These are phyloP conservation scores for Epichloe coenophiala DNA, from an alignment of 2,329 filamentous ascomycete genomes.

Conservation along the genomic window DNA sequence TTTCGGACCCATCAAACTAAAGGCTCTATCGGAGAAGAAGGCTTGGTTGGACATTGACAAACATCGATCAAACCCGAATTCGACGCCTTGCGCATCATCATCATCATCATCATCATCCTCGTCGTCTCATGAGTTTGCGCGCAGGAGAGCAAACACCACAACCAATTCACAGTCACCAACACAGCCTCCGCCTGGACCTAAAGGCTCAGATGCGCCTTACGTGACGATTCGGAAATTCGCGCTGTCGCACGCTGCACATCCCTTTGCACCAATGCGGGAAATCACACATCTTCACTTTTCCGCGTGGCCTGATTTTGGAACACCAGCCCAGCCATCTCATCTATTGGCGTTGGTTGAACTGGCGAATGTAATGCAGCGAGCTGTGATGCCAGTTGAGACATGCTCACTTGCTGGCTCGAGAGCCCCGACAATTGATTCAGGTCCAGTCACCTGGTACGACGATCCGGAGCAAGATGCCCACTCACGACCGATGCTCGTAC, in stretches of 20 bases:
- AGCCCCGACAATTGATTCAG: slow-evolving; percentile 14
- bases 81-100: slow-evolving; percentile 10
- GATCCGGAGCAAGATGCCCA: slow-evolving; percentile 43
- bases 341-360: slow-evolving; percentile 83
- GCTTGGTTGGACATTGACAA: slow-evolving; percentile 61
- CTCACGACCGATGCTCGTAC: slow-evolving; percentile 68
- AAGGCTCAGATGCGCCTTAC: slow-evolving; percentile 48
- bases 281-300: slow-evolving; percentile 91
- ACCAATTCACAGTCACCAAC: slow-evolving; percentile 26
- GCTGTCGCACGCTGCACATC: slow-evolving; percentile 59
- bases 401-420: slow-evolving; percentile 20
- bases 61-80: slow-evolving; percentile 27
- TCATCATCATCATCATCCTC: slow-evolving; percentile 2
- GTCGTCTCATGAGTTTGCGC: slow-evolving; percentile 24
- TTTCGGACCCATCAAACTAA: slow-evolving; percentile 66
- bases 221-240: slow-evolving; percentile 81
- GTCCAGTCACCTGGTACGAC: slow-evolving; percentile 34
- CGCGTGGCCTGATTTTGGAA: slow-evolving; percentile 95
- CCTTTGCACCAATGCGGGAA: slow-evolving; percentile 78
- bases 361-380: slow-evolving; percentile 60
- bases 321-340: slow-evolving; percentile 77
- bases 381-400: slow-evolving; percentile 34
- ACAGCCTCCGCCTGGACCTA: slow-evolving; percentile 13
- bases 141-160: slow-evolving; percentile 41
- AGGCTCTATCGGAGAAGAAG: slow-evolving; percentile 66